Evolutionary conservation across 1,139 yeast species (phyloP).

Genomic region (Candida tetrigidarum): DNA sequence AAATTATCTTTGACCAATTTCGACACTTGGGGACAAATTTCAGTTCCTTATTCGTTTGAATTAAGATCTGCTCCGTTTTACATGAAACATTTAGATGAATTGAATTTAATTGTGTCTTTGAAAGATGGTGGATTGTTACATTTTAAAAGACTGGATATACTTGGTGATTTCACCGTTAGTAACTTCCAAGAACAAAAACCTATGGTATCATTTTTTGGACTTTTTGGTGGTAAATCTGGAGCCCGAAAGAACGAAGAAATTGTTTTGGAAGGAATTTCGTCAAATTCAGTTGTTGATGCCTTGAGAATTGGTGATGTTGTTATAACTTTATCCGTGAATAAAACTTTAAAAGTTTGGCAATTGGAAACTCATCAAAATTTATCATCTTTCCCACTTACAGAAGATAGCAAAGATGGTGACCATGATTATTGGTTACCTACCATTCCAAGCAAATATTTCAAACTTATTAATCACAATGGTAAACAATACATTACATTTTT

Average conservation of each 20-base stretch:
- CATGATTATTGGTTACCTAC: slow-evolving; percentile 32
- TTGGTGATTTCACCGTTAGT: slow-evolving; percentile 50
- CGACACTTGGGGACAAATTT: slow-evolving; percentile 61
- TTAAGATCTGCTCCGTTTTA: slow-evolving; percentile 61
- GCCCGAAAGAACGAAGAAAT: slow-evolving; percentile 19
- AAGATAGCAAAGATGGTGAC: too few species aligned
- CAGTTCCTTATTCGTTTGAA: slow-evolving; percentile 78
- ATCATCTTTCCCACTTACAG: slow-evolving; percentile 19
- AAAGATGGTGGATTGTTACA: slow-evolving; percentile 74
- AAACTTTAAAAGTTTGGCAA: slow-evolving; percentile 61
- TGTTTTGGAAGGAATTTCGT: slow-evolving; percentile 32
- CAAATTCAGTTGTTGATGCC: slow-evolving; percentile 38
- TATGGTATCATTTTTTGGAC: slow-evolving; percentile 37
- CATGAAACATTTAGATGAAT: slow-evolving; percentile 49
- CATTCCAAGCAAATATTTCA: slow-evolving; percentile 37
- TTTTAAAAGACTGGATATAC: slow-evolving; percentile 39
- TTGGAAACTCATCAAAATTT: slow-evolving; percentile 35
- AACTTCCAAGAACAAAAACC: slow-evolving; percentile 59
- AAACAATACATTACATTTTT: slow-evolving; percentile 21
- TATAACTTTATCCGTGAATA: slow-evolving; percentile 47
- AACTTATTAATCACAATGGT: slow-evolving; percentile 17
- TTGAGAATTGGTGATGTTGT: slow-evolving; percentile 20
- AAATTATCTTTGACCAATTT: slow-evolving; percentile 33
- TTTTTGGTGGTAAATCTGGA: slow-evolving; percentile 29
- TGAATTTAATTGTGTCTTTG: slow-evolving; percentile 56